Percentiles rank a stretch among this genome's conserved stretches.
Conservation (phyloP, 139 green algal species). For the Yamagishiella unicocca region DNA sequence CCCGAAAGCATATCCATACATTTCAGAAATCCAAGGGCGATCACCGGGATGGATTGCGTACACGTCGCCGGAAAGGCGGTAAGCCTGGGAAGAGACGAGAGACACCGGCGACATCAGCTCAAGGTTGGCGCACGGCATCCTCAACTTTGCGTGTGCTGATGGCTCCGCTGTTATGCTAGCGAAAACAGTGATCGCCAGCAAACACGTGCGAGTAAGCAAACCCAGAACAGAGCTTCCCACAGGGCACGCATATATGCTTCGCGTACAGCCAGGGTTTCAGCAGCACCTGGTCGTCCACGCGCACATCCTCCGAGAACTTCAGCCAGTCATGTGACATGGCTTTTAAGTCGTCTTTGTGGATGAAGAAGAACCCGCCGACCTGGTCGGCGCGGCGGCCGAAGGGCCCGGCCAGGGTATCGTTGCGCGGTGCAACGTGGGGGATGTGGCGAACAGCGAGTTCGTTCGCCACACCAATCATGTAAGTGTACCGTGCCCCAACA, state of each 20-base stretch:
- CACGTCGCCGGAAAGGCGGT: constrained; percentile 69
- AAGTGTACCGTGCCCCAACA: constrained; percentile 57
- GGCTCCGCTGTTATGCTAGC: too few species aligned
- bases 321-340: constrained; percentile 83
- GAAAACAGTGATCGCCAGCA: too few species aligned
- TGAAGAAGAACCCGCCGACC: constrained; percentile 86
- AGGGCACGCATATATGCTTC: too few species aligned
- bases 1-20: constrained; percentile 92
- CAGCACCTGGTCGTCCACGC: constrained; percentile 58
- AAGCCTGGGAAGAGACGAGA: constrained; percentile 56
- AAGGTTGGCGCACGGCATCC: too few species aligned
- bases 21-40: constrained; percentile 90
- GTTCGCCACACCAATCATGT: constrained; percentile 74
- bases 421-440: constrained; percentile 57
- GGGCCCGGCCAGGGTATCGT: constrained; percentile 77
- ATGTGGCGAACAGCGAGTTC: constrained; percentile 77
- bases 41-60: constrained; percentile 71
- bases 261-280: background rate
- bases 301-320: constrained; percentile 79
- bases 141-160: too few species aligned
- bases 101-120: too few species aligned
- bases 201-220: too few species aligned
- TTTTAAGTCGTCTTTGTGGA: constrained; percentile 83
- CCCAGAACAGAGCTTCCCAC: too few species aligned
- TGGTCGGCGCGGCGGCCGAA: constrained; percentile 63